phyloP scores from a whole-genome alignment of 1,284 basidiomycete genomes.

The Hypsizygus ulmarius region DNA sequence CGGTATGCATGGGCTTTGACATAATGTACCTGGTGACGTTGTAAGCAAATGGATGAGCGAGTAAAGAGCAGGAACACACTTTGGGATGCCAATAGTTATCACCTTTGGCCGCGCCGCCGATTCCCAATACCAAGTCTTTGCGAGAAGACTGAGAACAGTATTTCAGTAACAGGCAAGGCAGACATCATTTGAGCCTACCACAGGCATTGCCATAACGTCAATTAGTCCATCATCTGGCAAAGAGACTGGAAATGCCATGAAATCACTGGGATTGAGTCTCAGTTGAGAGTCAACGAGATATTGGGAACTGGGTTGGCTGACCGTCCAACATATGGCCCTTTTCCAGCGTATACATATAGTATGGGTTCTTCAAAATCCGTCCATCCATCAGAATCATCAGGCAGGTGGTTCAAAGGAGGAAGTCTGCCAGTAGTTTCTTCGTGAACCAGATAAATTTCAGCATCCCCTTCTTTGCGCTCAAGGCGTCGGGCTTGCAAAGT shows the following conservation, averaged over 20 bases:
- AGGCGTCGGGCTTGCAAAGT: constrained; percentile 33
- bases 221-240: constrained; percentile 78
- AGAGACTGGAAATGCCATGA: constrained; percentile 87
- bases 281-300: background rate
- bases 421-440: constrained; percentile 16
- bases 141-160: constrained; percentile 47
- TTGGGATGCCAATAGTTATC: constrained; percentile 64
- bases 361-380: constrained; percentile 68
- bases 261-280: constrained; percentile 45
- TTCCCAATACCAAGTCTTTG: constrained; percentile 52
- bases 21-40: constrained; percentile 61
- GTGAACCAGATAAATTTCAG: background rate
- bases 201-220: constrained; percentile 72
- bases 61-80: constrained; percentile 36
- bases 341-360: constrained; percentile 70
- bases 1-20: constrained; percentile 78
- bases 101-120: constrained; percentile 71
- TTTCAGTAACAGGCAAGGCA: background rate
- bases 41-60: constrained; percentile 2
- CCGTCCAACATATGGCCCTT: constrained; percentile 72
- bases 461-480: background rate
- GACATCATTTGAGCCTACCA: constrained; percentile 37
- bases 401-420: constrained; percentile 29
- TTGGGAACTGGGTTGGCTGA: constrained; percentile 25
- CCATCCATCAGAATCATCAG: constrained; percentile 59